These are phyloP conservation scores for Phytophthora citricola DNA, from an alignment of 352 stramenopile genomes.

Conservation along the genomic window DNA sequence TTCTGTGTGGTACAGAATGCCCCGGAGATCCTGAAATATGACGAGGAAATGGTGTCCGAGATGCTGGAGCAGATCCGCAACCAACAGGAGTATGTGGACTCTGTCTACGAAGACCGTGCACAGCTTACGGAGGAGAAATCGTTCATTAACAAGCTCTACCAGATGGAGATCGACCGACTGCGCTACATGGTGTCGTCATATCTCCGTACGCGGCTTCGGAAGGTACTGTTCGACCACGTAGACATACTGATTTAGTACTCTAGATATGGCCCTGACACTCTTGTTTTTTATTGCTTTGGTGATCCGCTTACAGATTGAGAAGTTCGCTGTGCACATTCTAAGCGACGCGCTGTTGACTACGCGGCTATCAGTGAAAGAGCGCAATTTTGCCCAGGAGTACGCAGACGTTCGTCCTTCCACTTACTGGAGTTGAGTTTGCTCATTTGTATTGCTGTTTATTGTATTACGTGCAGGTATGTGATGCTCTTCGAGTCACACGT, in stretches of 20 bases:
- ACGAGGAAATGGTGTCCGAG: conserved; percentile 80
- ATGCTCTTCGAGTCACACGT: conserved; percentile 79
- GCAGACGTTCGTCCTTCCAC: conserved; percentile 7
- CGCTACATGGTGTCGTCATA: conserved; percentile 88
- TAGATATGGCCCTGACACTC: not conserved
- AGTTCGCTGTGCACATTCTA: conserved; percentile 73
- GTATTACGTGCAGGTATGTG: conserved; percentile 45
- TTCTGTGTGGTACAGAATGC: conserved; percentile 57
- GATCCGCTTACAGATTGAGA: conserved; percentile 62
- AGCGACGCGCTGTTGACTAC: conserved; percentile 48
- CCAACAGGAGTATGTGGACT: conserved; percentile 89
- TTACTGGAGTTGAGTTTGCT: not conserved
- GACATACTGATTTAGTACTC: not conserved
- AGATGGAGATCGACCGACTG: conserved; percentile 90
- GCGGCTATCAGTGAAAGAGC: conserved; percentile 75
- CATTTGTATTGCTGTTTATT: not conserved
- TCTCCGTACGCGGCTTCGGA: conserved; percentile 74
- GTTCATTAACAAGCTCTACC: conserved; percentile 89
- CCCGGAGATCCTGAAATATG: conserved; percentile 76
- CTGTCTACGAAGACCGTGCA: conserved; percentile 68
- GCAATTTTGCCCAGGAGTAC: conserved; percentile 79
- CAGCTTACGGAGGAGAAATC: conserved; percentile 77
- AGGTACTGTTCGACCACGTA: conserved; percentile 37
- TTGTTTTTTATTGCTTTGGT: not conserved
- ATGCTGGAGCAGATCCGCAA: conserved; percentile 89